Evolutionary conservation across 495 filamentous ascomycete genomes (phyloP), one percentile per base, ranked within the genome.

Genomic region (Aspergillus funiculosus): DNA sequence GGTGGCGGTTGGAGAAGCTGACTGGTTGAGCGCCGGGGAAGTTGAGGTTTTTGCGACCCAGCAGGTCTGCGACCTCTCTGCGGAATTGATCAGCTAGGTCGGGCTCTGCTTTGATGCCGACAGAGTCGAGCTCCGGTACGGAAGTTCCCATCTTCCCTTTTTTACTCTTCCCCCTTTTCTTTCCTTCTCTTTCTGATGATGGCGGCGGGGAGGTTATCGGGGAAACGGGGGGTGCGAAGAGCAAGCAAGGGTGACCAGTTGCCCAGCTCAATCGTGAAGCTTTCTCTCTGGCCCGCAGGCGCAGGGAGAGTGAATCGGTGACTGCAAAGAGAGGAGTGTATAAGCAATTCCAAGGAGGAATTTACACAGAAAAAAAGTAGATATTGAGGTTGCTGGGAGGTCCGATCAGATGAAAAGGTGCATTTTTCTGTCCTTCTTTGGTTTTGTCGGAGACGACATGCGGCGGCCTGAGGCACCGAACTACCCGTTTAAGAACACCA

Each of bases 21-120:
- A 98, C 89, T 9, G 92, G 92, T 64, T 98, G 92, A 36, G 92
- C 91, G 52, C 92, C 92, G 3, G 92, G 92, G 48, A 98, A 98
- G 46, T 61, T 72, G 19, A 67, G 60, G 34, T 74, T 76, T 43
- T 68, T 76, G 48, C 88, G 77, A 19, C 79, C 75, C 3, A 98
- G 79, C 26, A 98, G 74, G 8, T 67, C 48, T 14, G 88, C 85
- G 34, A 98, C 89, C 61, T 87, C 83, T 45, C 68, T 63, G 35
- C 86, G 82, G 60, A 94, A 74, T 11, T 67, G 63, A 17, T 75
- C 60, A 13, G 79, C 72, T 18, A 87, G 69, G 0, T 75, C 66
- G 29, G 59, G 64, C 5, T 80, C 74, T 26, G 79, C 76, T 56
- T 79, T 85, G 46, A 83, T 65, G 40, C 89, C 89, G 11, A 73